phyloP scores from a whole-genome alignment of 495 filamentous ascomycete species.

The Aspergillus indologenus region DNA sequence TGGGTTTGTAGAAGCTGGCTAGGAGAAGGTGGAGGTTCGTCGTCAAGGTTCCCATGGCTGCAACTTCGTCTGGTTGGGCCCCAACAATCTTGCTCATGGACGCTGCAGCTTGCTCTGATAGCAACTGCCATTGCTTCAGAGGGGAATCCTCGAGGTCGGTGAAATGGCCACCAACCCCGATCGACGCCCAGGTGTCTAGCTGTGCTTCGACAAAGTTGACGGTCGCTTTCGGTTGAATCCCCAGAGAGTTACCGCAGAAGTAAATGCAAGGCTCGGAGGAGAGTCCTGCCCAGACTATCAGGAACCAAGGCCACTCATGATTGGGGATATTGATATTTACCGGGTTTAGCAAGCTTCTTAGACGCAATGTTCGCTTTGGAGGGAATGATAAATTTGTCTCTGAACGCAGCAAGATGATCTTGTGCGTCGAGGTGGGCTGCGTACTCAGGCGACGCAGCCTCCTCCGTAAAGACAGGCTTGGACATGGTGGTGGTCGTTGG shows the following conservation, averaged over 20 bases:
- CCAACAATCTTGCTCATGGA: conserved; percentile 83
- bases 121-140: conserved; percentile 74
- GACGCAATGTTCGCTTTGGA: conserved; percentile 72
- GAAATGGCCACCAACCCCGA: conserved; percentile 91
- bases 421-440: conserved; percentile 62
- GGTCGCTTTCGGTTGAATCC: conserved; percentile 79
- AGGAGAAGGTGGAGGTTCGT: conserved; percentile 87
- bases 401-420: conserved; percentile 65
- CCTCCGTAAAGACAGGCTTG: conserved; percentile 31
- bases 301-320: conserved; percentile 1
- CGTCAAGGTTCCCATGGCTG: conserved; percentile 90
- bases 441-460: conserved; percentile 49
- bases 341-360: conserved; percentile 55
- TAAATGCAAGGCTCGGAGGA: conserved; percentile 62
- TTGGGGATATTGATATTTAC: conserved; percentile 17
- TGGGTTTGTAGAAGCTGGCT: conserved; percentile 85
- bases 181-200: conserved; percentile 82
- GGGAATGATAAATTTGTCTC: conserved; percentile 79
- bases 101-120: conserved; percentile 66
- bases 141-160: conserved; percentile 69
- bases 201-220: conserved; percentile 70
- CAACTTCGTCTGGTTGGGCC: conserved; percentile 72
- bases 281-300: conserved; percentile 31
- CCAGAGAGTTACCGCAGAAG: conserved; percentile 92
- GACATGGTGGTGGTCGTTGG: conserved; percentile 13